phyloP scores from a whole-genome alignment of 257 asterid genomes.

The Schizonepeta tenuifolia region DNA sequence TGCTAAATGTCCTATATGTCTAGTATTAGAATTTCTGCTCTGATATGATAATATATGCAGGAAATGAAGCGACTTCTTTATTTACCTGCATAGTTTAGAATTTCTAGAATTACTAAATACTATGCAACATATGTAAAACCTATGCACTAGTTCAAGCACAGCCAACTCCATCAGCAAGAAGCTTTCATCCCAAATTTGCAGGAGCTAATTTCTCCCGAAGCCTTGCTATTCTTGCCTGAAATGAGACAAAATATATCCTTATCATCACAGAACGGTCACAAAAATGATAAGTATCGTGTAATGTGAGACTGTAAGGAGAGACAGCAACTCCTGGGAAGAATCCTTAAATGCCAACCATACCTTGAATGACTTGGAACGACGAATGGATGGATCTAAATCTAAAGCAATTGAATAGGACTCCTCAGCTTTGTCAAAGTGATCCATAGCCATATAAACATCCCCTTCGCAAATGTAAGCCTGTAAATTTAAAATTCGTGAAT shows the following conservation, averaged over 20 bases:
- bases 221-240: constrained; percentile 69
- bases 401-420: constrained; percentile 71
- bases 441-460: constrained; percentile 76
- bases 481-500: constrained; percentile 16
- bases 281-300: background rate
- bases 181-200: constrained; percentile 41
- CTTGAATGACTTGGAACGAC: constrained; percentile 84
- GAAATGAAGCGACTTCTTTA: constrained; percentile 22
- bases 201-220: constrained; percentile 62
- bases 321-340: background rate
- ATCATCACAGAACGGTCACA: constrained; percentile 19
- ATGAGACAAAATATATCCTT: background rate
- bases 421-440: constrained; percentile 60
- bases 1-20: constrained; percentile 26
- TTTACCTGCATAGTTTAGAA: background rate
- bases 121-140: background rate
- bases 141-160: background rate
- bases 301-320: background rate
- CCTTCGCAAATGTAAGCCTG: constrained; percentile 87
- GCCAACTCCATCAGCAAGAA: constrained; percentile 4
- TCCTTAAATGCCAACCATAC: constrained; percentile 37
- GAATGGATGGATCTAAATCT: constrained; percentile 72
- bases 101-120: background rate
- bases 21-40: constrained; percentile 27
- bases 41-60: constrained; percentile 30